Base-by-base conservation (phyloP, 1,139 yeast genomes). In the Debaryomycetaceae sp. region DNA sequence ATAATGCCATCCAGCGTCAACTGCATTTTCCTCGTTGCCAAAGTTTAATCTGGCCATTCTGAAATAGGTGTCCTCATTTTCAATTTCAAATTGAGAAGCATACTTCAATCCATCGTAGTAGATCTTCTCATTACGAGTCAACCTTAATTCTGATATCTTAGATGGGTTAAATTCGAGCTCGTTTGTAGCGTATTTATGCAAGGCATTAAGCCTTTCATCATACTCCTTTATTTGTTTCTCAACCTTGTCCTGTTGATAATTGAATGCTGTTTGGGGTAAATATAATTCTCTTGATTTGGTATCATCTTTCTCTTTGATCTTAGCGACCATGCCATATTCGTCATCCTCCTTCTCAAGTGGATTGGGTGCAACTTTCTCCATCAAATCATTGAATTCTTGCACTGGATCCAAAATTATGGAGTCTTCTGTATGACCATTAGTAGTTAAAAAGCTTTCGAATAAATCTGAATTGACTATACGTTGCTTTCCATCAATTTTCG, bases 1-100 rank as follows among this genome's bases (percentile, higher is more conserved):
- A 41, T 59, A 55, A 46, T 59, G 63, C 62, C 62, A 59, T 27
- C 66, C 66, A 39, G 55, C 56, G 44, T 62, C 68, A 22, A 48
- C 46, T 34, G 53, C 54, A 40, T 45, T 49, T n/a, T 57, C 51
- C 41, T 45, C 45, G 40, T 43, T 47, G 38, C 45, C 47, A 41
- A 49, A 53, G 43, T 40, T 37, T 48, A 43, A 52, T 47, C 45
- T 49, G 2, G 67, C 59, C 53, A 61, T 51, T 41, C 60, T 58
- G 48, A 57, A 63, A 46, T 63, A 63, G 5, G 55, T 51, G n/a
- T 52, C 54, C 43, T 59, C 62, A 20, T 48, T 52, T 7, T 40
- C 43, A 8, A 48, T 51, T 17, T 47, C 43, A 34, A 46, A 54
- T 14, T 40, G 38, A 13, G 49, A 42, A 40, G 56, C 54, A 24